These are phyloP conservation scores for Lojkania enalia DNA, from an alignment of 2,329 filamentous ascomycete species.

Conservation along the genomic window DNA sequence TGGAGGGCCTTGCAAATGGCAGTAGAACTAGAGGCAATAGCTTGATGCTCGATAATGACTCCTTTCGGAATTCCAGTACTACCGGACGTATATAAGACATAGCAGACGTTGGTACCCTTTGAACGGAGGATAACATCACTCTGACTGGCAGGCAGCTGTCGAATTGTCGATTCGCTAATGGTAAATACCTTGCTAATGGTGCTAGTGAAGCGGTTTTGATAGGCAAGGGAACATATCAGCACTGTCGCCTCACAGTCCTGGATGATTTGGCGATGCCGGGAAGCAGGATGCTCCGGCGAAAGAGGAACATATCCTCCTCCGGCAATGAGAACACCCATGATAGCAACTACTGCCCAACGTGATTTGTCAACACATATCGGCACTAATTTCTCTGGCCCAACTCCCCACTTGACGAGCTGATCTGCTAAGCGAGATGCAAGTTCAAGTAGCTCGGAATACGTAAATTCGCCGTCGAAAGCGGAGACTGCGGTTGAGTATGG, in stretches of 20 bases:
- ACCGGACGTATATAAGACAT: conserved; percentile 39
- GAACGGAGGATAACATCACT: conserved; percentile 24
- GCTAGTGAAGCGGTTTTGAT: conserved; percentile 21
- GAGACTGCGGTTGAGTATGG: conserved; percentile 20
- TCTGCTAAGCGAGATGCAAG: conserved; percentile 16
- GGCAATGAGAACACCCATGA: conserved; percentile 42
- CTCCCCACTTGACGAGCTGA: conserved; percentile 18
- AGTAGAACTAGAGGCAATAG: conserved; percentile 32
- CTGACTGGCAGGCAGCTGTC: conserved; percentile 20
- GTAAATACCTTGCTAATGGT: conserved; percentile 40
- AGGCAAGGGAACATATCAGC: conserved; percentile 15
- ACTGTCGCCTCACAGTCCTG: conserved; percentile 12
- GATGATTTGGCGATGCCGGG: conserved; percentile 11
- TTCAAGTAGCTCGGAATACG: conserved; percentile 21
- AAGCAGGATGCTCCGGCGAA: conserved; percentile 11
- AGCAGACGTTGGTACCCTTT: conserved; percentile 50
- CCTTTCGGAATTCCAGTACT: conserved; percentile 40
- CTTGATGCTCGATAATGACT: conserved; percentile 35
- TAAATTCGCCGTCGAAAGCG: conserved; percentile 26
- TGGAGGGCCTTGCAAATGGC: conserved; percentile 33
- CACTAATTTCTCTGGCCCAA: conserved; percentile 22
- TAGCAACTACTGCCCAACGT: conserved; percentile 40
- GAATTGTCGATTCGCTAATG: conserved; percentile 11
- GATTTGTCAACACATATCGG: conserved; percentile 43
- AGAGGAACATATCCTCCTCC: conserved; percentile 24